phyloP scores from a whole-genome alignment of 1,139 yeast genomes.

The Magnusiomyces tetraspermus region DNA sequence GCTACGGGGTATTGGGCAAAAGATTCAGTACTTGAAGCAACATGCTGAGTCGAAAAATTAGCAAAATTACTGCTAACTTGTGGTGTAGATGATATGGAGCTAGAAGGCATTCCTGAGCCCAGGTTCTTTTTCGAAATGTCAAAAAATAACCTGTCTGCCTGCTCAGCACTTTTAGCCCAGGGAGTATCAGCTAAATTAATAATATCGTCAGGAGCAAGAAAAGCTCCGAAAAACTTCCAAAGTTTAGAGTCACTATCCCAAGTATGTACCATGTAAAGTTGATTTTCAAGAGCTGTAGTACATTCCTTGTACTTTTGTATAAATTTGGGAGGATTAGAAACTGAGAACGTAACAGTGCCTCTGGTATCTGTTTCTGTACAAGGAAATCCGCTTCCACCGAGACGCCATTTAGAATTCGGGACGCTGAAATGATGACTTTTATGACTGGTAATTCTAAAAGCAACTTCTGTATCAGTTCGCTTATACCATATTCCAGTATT shows the following conservation, averaged over 20 bases:
- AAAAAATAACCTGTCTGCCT: not conserved
- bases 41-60: not conserved
- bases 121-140: not conserved
- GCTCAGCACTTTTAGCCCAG: not conserved
- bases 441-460: conserved; percentile 9
- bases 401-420: conserved; percentile 2
- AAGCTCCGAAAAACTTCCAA: conserved; percentile 6
- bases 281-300: conserved; percentile 4
- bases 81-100: not conserved
- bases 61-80: not conserved
- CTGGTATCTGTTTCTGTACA: not conserved
- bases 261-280: conserved; percentile 3
- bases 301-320: not conserved
- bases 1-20: no score
- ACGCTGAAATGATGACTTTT: conserved; percentile 7
- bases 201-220: conserved; percentile 8
- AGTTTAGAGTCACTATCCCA: conserved; percentile 6
- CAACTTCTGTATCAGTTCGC: conserved; percentile 9
- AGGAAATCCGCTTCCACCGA: conserved; percentile 6
- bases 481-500: conserved; percentile 1
- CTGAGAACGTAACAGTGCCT: not conserved
- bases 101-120: not conserved
- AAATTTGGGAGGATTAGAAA: conserved; percentile 1
- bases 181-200: not conserved
- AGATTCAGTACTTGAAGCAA: no score